A percentile compares a stretch with the other conserved stretches of the same genome.
Conservation (phyloP, 371 early-diverging fungal species). For the Mucor circinelloides region DNA sequence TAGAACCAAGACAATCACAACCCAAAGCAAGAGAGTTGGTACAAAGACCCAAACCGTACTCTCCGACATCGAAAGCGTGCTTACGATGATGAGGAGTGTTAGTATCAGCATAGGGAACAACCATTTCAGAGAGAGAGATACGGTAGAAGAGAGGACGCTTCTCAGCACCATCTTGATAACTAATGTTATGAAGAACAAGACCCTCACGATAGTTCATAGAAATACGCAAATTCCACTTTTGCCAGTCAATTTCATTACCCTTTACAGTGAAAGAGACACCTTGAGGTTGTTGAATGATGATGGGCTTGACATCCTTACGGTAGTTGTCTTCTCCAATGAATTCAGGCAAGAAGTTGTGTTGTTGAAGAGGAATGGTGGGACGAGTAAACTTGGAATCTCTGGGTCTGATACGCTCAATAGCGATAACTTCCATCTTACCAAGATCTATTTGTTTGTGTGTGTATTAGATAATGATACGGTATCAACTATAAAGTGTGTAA, state of each 20-base stretch:
- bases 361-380: slow-evolving; percentile 46
- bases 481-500: not conserved
- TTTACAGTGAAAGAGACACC: slow-evolving; percentile 56
- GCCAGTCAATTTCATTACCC: slow-evolving; percentile 58
- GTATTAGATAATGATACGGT: not conserved
- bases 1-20: slow-evolving; percentile 59
- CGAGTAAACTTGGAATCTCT: slow-evolving; percentile 50
- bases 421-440: slow-evolving; percentile 46
- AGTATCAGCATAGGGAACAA: slow-evolving; percentile 62
- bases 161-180: slow-evolving; percentile 50
- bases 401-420: slow-evolving; percentile 50
- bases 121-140: slow-evolving; percentile 56
- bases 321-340: slow-evolving; percentile 50
- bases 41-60: slow-evolving; percentile 55
- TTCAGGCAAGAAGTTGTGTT: slow-evolving; percentile 56
- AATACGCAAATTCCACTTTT: slow-evolving; percentile 61
- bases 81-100: slow-evolving; percentile 45
- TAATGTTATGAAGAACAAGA: slow-evolving; percentile 56
- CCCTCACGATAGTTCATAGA: slow-evolving; percentile 63
- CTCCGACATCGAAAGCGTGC: slow-evolving; percentile 60
- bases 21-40: slow-evolving; percentile 53
- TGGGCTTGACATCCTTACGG: slow-evolving; percentile 57
- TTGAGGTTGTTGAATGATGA: slow-evolving; percentile 55
- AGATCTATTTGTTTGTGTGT: slow-evolving; percentile 31
- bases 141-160: slow-evolving; percentile 53